Conservation (phyloP, 1,284 basidiomycete species). For the Heterobasidion occidentale region DNA sequence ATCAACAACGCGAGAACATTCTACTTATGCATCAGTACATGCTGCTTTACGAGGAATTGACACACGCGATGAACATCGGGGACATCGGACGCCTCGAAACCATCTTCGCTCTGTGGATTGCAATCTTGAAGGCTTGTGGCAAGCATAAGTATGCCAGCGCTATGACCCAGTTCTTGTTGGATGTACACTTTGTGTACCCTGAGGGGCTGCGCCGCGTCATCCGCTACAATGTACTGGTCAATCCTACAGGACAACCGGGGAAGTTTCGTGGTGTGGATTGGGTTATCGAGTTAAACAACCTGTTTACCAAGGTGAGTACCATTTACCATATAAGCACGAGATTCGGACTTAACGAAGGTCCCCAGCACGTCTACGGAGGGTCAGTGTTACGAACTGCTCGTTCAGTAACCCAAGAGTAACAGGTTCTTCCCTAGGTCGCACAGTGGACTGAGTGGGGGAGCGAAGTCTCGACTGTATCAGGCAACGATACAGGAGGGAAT, state of each 20-base stretch:
- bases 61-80: slow-evolving; percentile 23
- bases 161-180: slow-evolving; percentile 13
- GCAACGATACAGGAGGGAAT: too few relatives aligned
- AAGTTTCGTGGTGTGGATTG: background rate
- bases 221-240: background rate
- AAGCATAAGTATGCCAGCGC: slow-evolving; percentile 24
- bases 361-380: too few relatives aligned
- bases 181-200: slow-evolving; percentile 13
- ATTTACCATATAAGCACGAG: too few relatives aligned
- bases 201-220: slow-evolving; percentile 10
- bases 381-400: too few relatives aligned
- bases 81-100: slow-evolving; percentile 27
- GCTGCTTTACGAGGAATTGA: slow-evolving; percentile 25
- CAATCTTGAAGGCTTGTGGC: background rate
- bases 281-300: background rate
- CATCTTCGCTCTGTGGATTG: background rate
- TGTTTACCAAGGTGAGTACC: background rate
- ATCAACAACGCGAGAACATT: slow-evolving; percentile 23
- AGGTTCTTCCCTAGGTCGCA: too few relatives aligned
- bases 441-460: too few relatives aligned
- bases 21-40: slow-evolving; percentile 19
- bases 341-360: too few relatives aligned
- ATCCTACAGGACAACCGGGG: background rate
- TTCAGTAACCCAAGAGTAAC: too few relatives aligned
- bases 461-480: too few relatives aligned